Percentiles rank a stretch among this genome's conserved stretches.
Evolutionary conservation across 345 rosid species (phyloP).

Genomic region (Citrus trifoliata): DNA sequence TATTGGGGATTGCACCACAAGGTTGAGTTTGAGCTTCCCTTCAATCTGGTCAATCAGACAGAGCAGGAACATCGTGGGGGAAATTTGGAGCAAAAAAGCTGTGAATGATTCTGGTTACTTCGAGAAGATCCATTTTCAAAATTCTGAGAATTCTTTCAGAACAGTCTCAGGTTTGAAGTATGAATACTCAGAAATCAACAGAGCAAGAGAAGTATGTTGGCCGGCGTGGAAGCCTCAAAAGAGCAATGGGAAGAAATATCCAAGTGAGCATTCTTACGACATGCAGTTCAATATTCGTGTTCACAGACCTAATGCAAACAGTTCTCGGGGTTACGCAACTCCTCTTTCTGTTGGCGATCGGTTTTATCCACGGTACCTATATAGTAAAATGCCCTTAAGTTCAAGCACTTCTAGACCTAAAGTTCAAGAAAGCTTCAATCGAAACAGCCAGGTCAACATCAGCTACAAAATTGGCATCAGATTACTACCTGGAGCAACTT

Average conservation of each 20-base stretch:
- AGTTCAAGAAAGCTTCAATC: background rate
- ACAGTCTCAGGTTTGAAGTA: constrained; percentile 30
- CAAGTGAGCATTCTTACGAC: constrained; percentile 31
- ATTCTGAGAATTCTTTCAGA: background rate
- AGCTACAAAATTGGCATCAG: constrained; percentile 37
- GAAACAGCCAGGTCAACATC: constrained; percentile 19
- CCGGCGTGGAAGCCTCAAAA: constrained; percentile 1
- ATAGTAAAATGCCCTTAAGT: background rate
- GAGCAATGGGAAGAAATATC: constrained; percentile 22
- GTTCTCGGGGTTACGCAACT: constrained; percentile 28
- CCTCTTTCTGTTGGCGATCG: constrained; percentile 40
- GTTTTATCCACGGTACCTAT: constrained; percentile 8
- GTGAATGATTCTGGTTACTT: constrained; percentile 33
- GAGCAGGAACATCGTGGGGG: constrained; percentile 28
- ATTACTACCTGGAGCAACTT: background rate
- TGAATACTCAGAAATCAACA: constrained; percentile 36
- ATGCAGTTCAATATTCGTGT: constrained; percentile 31
- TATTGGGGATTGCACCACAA: constrained; percentile 46
- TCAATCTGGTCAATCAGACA: constrained; percentile 33
- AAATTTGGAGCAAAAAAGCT: constrained; percentile 29
- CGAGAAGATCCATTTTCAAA: constrained; percentile 17
- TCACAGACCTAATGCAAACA: constrained; percentile 12
- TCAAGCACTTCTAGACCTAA: too few relatives aligned
- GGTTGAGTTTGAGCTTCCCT: constrained; percentile 38
- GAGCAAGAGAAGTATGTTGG: constrained; percentile 25